These are phyloP conservation scores for Tolypocladium nubicola DNA, from an alignment of 2,329 filamentous ascomycete genomes.

Conservation along the genomic window DNA sequence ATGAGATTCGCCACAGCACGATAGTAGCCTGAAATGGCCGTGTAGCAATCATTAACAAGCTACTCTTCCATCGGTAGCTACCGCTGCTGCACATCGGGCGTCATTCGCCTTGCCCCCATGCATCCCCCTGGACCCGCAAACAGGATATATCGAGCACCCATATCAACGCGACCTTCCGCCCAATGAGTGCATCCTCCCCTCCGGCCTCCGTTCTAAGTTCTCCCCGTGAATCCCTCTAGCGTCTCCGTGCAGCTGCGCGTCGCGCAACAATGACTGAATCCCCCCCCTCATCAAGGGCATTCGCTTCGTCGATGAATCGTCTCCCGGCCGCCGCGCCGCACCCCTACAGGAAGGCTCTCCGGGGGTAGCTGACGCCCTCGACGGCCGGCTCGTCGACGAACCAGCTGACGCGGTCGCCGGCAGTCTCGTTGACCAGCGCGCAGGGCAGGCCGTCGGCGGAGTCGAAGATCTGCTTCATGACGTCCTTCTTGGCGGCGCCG, in stretches of 20 bases:
- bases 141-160: background rate
- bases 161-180: background rate
- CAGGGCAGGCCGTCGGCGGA: conserved; percentile 72
- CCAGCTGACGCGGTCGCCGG: conserved; percentile 84
- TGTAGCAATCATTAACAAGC: background rate
- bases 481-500: conserved; percentile 78
- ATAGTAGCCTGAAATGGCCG: background rate
- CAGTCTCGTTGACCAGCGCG: conserved; percentile 74
- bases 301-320: background rate
- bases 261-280: background rate
- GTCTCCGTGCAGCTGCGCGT: background rate
- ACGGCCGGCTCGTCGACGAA: conserved; percentile 83
- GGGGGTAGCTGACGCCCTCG: conserved; percentile 73
- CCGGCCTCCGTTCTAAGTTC: background rate
- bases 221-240: background rate
- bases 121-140: background rate
- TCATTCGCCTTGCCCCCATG: background rate
- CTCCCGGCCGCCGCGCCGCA: background rate
- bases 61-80: background rate
- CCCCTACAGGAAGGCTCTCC: conserved; percentile 50
- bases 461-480: conserved; percentile 86
- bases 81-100: background rate
- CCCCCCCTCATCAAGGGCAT: background rate
- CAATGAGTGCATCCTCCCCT: background rate
- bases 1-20: background rate